These are phyloP conservation scores for Ambrosiella cleistominuta DNA, from an alignment of 2,329 filamentous ascomycete species.

Conservation along the genomic window DNA sequence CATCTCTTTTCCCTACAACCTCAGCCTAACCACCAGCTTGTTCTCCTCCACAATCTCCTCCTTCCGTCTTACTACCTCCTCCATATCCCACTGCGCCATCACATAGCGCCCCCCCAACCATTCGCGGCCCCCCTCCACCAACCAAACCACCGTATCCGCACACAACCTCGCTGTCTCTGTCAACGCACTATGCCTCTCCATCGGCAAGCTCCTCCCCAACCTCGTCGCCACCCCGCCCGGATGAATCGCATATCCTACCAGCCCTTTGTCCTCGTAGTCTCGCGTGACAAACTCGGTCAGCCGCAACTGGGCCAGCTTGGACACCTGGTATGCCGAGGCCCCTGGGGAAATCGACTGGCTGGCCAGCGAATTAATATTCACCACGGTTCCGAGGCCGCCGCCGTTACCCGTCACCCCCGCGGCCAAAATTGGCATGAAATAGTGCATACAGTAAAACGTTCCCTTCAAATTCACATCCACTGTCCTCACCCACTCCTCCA, in stretches of 20 bases:
- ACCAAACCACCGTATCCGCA: slow-evolving; percentile 27
- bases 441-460: slow-evolving; percentile 25
- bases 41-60: slow-evolving; percentile 23
- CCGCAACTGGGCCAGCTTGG: slow-evolving; percentile 31
- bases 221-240: slow-evolving; percentile 25
- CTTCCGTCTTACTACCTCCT: slow-evolving; percentile 24
- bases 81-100: slow-evolving; percentile 29
- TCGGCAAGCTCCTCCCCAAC: slow-evolving; percentile 7
- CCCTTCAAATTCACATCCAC: slow-evolving; percentile 36
- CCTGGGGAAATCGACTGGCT: slow-evolving; percentile 21
- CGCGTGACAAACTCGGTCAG: slow-evolving; percentile 30
- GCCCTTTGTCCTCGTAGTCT: slow-evolving; percentile 27
- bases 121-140: slow-evolving; percentile 24
- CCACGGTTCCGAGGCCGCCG: slow-evolving; percentile 17
- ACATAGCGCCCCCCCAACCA: slow-evolving; percentile 30
- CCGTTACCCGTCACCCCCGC: not conserved
- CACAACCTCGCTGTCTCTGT: slow-evolving; percentile 23
- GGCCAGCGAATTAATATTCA: slow-evolving; percentile 30
- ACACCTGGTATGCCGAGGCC: slow-evolving; percentile 27
- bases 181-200: slow-evolving; percentile 13
- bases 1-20: not conserved
- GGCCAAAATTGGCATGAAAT: slow-evolving; percentile 29
- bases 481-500: slow-evolving; percentile 27
- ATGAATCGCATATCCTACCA: slow-evolving; percentile 25
- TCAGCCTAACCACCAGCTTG: slow-evolving; percentile 15